Evolutionary conservation across 495 filamentous ascomycete species (phyloP).

Genomic region (Neurospora cerealis): DNA sequence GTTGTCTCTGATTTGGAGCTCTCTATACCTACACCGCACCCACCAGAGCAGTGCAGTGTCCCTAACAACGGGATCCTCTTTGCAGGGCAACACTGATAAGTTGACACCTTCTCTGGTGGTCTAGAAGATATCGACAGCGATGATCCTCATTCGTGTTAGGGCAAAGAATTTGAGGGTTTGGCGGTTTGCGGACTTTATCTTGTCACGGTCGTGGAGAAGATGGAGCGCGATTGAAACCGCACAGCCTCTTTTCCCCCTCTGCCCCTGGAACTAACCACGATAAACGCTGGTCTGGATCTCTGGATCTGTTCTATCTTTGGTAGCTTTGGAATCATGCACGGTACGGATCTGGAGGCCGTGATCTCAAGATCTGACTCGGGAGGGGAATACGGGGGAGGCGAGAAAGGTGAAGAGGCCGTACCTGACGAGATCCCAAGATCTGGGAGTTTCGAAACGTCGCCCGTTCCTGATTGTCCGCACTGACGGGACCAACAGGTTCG

Average conservation of each 20-base stretch:
- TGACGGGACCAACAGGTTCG: background rate
- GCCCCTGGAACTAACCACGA: background rate
- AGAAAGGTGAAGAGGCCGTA: background rate
- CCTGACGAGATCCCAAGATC: background rate
- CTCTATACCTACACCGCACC: background rate
- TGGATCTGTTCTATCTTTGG: background rate
- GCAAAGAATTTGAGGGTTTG: background rate
- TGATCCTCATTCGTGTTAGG: background rate
- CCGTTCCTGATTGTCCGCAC: background rate
- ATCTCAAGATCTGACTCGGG: background rate
- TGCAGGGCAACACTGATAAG: background rate
- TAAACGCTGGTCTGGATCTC: background rate
- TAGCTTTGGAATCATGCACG: background rate
- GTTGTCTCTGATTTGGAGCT: background rate
- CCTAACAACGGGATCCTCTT: background rate
- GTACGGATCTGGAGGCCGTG: background rate
- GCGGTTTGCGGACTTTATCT: background rate
- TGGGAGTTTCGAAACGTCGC: background rate
- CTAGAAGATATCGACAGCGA: background rate
- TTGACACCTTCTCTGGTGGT: background rate
- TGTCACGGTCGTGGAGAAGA: background rate
- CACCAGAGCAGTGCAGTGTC: background rate
- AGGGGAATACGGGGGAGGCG: background rate
- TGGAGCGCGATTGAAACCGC: background rate
- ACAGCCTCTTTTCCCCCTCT: background rate